Evolutionary conservation across 306 rosid genomes (phyloP).

Genomic region (Betula pendula): DNA sequence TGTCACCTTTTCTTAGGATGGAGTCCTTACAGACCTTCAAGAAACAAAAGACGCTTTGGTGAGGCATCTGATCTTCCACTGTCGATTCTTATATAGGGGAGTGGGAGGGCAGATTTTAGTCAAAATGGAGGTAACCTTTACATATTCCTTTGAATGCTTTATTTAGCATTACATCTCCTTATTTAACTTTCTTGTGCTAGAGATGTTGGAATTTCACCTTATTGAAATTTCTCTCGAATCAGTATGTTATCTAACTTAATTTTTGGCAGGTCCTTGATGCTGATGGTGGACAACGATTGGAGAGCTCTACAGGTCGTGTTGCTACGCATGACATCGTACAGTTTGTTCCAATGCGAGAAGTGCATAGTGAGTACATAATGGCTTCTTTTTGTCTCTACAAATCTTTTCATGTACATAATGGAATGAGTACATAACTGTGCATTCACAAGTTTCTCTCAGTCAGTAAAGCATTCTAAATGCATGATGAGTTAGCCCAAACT

Average conservation of each 20-base stretch:
- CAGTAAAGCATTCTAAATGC: too few species aligned
- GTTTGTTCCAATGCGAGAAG: slow-evolving; percentile 78
- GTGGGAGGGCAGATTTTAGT: slow-evolving; percentile 79
- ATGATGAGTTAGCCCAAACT: too few species aligned
- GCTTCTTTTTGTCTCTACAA: not conserved
- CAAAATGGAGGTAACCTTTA: slow-evolving; percentile 71
- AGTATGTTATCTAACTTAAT: not conserved
- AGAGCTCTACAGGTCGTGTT: slow-evolving; percentile 64
- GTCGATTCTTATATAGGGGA: slow-evolving; percentile 81
- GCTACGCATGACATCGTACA: slow-evolving; percentile 85
- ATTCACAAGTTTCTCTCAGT: too few species aligned
- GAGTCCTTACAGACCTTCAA: slow-evolving; percentile 83
- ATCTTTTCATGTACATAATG: not conserved
- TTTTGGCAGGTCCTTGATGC: slow-evolving; percentile 74
- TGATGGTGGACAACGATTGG: slow-evolving; percentile 59
- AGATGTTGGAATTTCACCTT: slow-evolving; percentile 1
- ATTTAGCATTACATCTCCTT: slow-evolving; percentile 2
- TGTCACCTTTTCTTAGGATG: slow-evolving; percentile 55
- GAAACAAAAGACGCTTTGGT: slow-evolving; percentile 80
- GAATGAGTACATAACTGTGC: too few species aligned
- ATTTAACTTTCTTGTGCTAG: not conserved
- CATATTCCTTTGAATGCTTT: slow-evolving; percentile 18
- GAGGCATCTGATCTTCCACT: slow-evolving; percentile 86
- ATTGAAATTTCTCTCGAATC: slow-evolving; percentile 33
- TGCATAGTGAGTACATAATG: slow-evolving; percentile 56